phyloP scores from a whole-genome alignment of 2,329 filamentous ascomycete species.

The Aureobasidium mangrovei region DNA sequence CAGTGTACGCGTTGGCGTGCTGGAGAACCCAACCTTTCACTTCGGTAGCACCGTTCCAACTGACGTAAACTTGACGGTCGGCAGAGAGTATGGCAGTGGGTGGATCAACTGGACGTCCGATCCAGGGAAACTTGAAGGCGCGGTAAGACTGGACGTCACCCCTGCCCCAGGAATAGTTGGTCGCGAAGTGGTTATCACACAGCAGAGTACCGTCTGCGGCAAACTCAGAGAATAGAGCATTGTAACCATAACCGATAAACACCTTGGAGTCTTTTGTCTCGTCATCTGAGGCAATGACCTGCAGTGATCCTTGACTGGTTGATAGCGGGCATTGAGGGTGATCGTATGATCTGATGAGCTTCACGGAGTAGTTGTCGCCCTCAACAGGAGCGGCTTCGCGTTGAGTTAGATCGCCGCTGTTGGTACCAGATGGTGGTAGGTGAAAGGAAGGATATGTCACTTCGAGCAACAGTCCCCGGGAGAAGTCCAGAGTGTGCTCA shows the following conservation, averaged over 20 bases:
- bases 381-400: background rate
- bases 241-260: conserved; percentile 23
- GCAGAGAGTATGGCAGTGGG: conserved; percentile 15
- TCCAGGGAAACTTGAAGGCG: conserved; percentile 22
- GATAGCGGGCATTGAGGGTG: conserved; percentile 21
- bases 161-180: conserved; percentile 21
- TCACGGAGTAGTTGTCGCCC: conserved; percentile 20
- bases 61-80: conserved; percentile 16
- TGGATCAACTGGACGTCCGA: conserved; percentile 17
- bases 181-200: conserved; percentile 23
- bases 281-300: conserved; percentile 16
- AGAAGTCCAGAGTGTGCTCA: conserved; percentile 25
- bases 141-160: conserved; percentile 25
- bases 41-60: conserved; percentile 25
- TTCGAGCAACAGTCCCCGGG: conserved; percentile 26
- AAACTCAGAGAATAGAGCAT: conserved; percentile 23
- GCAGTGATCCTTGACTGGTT: conserved; percentile 21
- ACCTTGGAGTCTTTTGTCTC: conserved; percentile 15
- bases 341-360: conserved; percentile 23
- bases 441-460: conserved; percentile 22
- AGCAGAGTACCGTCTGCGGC: conserved; percentile 19
- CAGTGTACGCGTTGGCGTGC: background rate
- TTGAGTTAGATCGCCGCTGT: background rate
- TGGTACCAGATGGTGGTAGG: background rate
- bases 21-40: conserved; percentile 20